These are phyloP conservation scores for Lagerstroemia speciosa DNA, from an alignment of 345 rosid species.

Conservation along the genomic window DNA sequence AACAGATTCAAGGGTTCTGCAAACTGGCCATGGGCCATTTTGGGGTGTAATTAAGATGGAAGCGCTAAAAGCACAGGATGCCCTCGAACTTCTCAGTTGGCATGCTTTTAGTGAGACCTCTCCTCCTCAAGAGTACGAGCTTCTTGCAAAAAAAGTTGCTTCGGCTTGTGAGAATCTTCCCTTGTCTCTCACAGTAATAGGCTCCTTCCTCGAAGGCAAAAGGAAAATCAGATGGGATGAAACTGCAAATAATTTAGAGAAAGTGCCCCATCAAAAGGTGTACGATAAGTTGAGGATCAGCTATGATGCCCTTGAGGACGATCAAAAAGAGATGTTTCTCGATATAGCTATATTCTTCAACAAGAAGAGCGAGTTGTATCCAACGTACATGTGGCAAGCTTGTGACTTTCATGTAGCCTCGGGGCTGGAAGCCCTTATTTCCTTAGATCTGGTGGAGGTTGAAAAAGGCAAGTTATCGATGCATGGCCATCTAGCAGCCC, in stretches of 20 bases:
- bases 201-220: background rate
- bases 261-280: background rate
- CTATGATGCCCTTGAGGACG: background rate
- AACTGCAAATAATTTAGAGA: background rate
- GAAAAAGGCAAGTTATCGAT: background rate
- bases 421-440: background rate
- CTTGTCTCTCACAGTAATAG: background rate
- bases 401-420: background rate
- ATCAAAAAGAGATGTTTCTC: background rate
- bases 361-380: rapidly evolving
- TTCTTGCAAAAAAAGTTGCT: background rate
- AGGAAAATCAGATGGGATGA: background rate
- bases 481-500: background rate
- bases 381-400: background rate
- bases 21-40: too few relatives aligned
- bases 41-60: background rate
- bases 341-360: constrained; percentile 3
- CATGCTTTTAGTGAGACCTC: background rate
- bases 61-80: background rate
- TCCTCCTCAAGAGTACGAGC: background rate
- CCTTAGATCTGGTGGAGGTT: background rate
- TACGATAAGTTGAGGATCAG: background rate
- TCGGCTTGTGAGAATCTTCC: background rate
- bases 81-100: constrained; percentile 1
- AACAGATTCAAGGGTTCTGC: background rate